Conservation (phyloP, 2,329 filamentous ascomycete genomes). For the Fusarium acutatum region DNA sequence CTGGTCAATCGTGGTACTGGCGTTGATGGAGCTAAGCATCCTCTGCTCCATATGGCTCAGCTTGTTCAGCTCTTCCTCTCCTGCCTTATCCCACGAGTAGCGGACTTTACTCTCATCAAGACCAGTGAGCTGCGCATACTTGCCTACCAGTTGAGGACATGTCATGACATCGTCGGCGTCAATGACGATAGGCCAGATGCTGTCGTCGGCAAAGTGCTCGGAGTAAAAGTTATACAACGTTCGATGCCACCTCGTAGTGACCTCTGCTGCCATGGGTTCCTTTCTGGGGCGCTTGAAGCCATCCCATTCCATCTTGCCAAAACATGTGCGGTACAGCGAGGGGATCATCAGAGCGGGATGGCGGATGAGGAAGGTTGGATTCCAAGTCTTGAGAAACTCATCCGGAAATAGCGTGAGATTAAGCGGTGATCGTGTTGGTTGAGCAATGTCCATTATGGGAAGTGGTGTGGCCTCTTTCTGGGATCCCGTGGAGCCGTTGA, state of each 20-base stretch:
- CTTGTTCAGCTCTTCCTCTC: background rate
- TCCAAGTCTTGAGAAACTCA: conserved; percentile 35
- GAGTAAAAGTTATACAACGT: conserved; percentile 27
- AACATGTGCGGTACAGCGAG: conserved; percentile 26
- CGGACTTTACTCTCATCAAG: conserved; percentile 19
- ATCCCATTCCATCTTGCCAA: background rate
- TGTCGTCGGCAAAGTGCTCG: conserved; percentile 5
- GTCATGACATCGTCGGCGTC: conserved; percentile 34
- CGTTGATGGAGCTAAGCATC: conserved; percentile 30
- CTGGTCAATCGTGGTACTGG: conserved; percentile 6
- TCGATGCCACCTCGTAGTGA: conserved; percentile 24
- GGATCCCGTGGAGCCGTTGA: background rate
- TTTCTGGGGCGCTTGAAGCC: background rate
- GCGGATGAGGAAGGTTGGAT: conserved; percentile 33
- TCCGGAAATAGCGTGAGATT: conserved; percentile 32
- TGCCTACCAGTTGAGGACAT: conserved; percentile 9
- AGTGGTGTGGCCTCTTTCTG: conserved; percentile 2
- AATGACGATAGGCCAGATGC: conserved; percentile 29
- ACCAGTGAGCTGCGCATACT: conserved; percentile 20
- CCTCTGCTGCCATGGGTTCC: conserved; percentile 3
- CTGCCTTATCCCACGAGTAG: conserved; percentile 15
- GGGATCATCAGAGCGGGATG: conserved; percentile 24
- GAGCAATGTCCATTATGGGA: background rate
- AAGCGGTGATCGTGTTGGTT: conserved; percentile 18
- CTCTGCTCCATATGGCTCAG: background rate